Conservation (phyloP, 2,329 filamentous ascomycete species). For the Nannizzia gypsea region DNA sequence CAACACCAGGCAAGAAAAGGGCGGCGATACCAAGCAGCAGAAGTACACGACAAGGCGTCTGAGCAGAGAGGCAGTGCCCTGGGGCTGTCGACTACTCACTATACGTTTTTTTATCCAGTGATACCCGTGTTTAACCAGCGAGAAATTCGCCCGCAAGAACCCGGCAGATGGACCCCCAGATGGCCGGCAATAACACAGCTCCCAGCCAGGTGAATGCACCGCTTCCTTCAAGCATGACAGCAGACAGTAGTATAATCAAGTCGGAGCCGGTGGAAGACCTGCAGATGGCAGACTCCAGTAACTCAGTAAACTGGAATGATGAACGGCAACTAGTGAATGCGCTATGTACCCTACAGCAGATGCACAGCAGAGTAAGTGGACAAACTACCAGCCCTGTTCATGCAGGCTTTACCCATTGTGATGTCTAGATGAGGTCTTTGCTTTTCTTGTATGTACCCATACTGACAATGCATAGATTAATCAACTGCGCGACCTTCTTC, state of each 20-base stretch:
- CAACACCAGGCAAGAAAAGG: neutral
- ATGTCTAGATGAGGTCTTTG: no score
- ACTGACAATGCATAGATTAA: conserved; percentile 26
- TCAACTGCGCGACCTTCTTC: conserved; percentile 32
- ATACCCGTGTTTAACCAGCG: neutral
- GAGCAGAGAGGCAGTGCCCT: neutral
- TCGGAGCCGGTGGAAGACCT: neutral
- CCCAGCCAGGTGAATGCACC: neutral
- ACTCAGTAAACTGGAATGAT: conserved; percentile 19
- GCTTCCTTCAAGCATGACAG: neutral
- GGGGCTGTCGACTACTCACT: no score
- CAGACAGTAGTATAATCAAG: neutral
- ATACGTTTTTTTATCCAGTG: neutral
- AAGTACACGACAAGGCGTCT: neutral
- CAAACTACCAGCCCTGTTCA: no score
- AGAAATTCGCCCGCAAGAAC: neutral
- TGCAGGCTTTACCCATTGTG: no score
- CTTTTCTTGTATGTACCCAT: neutral
- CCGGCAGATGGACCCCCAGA: neutral
- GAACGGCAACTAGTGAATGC: conserved; percentile 31
- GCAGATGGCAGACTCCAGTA: neutral
- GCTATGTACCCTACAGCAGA: conserved; percentile 30
- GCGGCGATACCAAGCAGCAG: neutral
- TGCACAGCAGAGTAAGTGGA: conserved; percentile 21
- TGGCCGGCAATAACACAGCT: neutral